phyloP scores from a whole-genome alignment of 2,329 filamentous ascomycete species.

The Xylaria sp. region DNA sequence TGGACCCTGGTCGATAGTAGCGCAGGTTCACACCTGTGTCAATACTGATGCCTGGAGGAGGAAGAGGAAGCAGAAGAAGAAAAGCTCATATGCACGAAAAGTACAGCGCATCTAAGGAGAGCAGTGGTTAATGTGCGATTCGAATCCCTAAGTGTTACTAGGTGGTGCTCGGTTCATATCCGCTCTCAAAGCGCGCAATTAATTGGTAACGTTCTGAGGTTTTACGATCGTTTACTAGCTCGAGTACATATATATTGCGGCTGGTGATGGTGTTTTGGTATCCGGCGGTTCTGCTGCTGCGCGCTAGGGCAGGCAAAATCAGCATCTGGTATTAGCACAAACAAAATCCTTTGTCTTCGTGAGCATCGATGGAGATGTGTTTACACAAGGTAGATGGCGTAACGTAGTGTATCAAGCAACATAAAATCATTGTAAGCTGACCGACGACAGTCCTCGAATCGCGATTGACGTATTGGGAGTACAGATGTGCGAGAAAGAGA shows the following conservation, averaged over 20 bases:
- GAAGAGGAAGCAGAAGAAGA: too few relatives aligned
- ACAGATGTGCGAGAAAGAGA: neutral
- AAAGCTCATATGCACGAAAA: too few relatives aligned
- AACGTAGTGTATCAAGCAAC: too few relatives aligned
- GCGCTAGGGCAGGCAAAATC: neutral
- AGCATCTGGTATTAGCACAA: too few relatives aligned
- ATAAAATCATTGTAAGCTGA: conserved; percentile 1
- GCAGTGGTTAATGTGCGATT: neutral
- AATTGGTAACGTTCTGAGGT: neutral
- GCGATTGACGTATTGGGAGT: neutral
- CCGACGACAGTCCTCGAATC: neutral
- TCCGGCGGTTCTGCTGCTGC: neutral
- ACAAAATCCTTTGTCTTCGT: too few relatives aligned
- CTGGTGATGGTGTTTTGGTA: conserved; percentile 2
- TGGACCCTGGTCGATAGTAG: neutral
- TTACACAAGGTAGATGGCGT: too few relatives aligned
- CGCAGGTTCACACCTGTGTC: neutral
- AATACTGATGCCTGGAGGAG: conserved; percentile 7
- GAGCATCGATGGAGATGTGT: neutral
- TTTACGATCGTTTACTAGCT: neutral
- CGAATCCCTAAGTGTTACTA: neutral
- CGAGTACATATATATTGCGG: neutral
- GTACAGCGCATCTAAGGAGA: too few relatives aligned
- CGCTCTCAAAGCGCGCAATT: neutral
- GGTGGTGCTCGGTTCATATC: neutral